A percentile compares a stretch with the other conserved stretches of the same genome.
Conservation (phyloP, 2,329 filamentous ascomycete species). For the Ascochyta clinopodiicola region DNA sequence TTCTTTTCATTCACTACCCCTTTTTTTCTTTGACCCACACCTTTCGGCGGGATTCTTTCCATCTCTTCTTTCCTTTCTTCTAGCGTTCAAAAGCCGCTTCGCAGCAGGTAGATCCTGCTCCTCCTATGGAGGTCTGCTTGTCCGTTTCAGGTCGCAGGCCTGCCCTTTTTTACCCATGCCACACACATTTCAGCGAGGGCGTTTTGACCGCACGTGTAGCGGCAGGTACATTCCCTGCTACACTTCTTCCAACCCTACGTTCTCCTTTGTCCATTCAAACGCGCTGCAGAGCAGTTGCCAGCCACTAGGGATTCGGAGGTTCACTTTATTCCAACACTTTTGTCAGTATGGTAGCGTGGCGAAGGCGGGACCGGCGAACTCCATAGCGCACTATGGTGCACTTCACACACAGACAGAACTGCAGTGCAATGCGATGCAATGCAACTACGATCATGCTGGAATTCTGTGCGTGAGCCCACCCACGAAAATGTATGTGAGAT, state of each 20-base stretch:
- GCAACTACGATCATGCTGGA: no score
- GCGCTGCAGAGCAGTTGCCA: slow-evolving; percentile 14
- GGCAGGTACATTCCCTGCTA: no score
- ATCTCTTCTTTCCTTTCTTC: slow-evolving; percentile 1
- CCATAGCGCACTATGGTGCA: background rate
- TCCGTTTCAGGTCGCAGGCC: background rate
- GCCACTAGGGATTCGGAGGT: background rate
- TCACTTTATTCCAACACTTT: background rate
- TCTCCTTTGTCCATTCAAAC: slow-evolving; percentile 3
- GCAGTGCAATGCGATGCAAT: no score
- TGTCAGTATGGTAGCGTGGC: background rate
- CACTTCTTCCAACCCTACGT: background rate
- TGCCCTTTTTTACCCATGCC: background rate
- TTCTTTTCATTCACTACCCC: background rate
- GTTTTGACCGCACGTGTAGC: background rate
- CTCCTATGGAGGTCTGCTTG: background rate
- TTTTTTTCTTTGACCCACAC: background rate
- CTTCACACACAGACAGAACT: background rate
- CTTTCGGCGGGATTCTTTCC: background rate
- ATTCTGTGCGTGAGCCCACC: no score
- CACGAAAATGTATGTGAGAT: no score
- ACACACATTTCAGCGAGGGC: slow-evolving; percentile 3
- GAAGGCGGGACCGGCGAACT: background rate
- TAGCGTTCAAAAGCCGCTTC: background rate
- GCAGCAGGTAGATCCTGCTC: slow-evolving; percentile 10